Percentiles rank a stretch among this genome's conserved stretches.
Conservation (phyloP, 1,139 yeast species). For the Blastobotrys elegans region DNA sequence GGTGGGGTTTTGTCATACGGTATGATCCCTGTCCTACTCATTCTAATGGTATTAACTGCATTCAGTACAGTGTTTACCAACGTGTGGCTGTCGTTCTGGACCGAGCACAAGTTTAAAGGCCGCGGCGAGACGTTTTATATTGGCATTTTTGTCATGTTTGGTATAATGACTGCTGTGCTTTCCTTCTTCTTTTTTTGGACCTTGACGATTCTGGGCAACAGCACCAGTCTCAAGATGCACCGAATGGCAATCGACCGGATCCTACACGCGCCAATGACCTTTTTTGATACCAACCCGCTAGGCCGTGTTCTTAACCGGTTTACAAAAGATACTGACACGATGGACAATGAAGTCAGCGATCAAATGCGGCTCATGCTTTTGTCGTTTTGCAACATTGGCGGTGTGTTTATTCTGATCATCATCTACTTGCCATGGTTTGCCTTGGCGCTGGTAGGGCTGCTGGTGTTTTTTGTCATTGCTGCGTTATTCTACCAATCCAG, state of each 20-base stretch:
- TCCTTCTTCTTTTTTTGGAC: conserved; percentile 42
- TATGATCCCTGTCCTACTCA: conserved; percentile 40
- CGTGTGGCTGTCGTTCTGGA: conserved; percentile 87
- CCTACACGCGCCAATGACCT: conserved; percentile 72
- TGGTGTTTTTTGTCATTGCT: conserved; percentile 42
- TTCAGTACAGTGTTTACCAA: conserved; percentile 63
- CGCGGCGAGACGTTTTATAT: conserved; percentile 56
- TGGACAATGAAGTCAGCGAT: conserved; percentile 60
- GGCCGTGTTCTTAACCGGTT: conserved; percentile 69
- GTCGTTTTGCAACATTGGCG: conserved; percentile 50
- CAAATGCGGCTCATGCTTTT: conserved; percentile 42
- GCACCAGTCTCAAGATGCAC: conserved; percentile 36
- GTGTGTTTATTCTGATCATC: conserved; percentile 63
- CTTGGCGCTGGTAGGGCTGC: conserved; percentile 57
- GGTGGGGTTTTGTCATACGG: conserved; percentile 44
- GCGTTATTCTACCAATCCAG: conserved; percentile 67
- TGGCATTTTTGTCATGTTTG: conserved; percentile 60
- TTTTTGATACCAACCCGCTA: conserved; percentile 62
- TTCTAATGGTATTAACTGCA: conserved; percentile 44
- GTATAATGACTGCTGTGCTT: conserved; percentile 36
- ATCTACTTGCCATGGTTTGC: conserved; percentile 76
- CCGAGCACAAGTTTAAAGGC: conserved; percentile 47
- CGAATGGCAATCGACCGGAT: conserved; percentile 52
- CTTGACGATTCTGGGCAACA: conserved; percentile 48
- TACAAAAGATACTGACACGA: conserved; percentile 78